Base-by-base conservation (phyloP, 176 grass and related monocot genomes). In the Sorghum bicolor region DNA sequence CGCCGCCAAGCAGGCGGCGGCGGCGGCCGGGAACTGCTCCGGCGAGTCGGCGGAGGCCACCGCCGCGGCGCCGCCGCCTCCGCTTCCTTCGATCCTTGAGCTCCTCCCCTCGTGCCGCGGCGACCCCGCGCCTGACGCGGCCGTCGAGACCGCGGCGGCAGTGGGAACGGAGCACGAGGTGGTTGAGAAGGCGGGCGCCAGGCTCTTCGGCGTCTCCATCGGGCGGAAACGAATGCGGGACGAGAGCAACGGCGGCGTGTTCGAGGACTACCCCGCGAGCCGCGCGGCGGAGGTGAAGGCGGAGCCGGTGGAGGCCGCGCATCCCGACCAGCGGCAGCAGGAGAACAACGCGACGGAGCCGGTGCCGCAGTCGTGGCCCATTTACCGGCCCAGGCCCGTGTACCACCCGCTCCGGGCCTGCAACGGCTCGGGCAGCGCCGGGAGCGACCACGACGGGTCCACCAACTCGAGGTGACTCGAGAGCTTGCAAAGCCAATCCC, bases 151-250 rank as follows among this genome's bases (percentile, higher is more conserved):
- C 40, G 72, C 63, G 12, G 67, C 77, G 12, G 67, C 77, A 22
- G 63, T 29, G 2, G 32, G 26, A 7, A 28, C 39, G 64, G 77
- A 52, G 10, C 30, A 30, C 45, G 81, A 64, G 5, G 85, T 79
- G 5, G 85, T 79, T 31, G 93, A 84, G 0, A 65, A 84, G 25
- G 78, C 74, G 32, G 55, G 84, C 69, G 77, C 94, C 7, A 83
- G 74, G 83, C 80, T 97, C 16, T 97, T 97, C 74, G 91, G 89
- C 39, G 92, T 97, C 82, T 90, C 91, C 24, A 93, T 94, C 32
- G 91, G 94, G 3, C 52, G 86, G 71, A 97, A 97, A 65, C 67
- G 94, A 47, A 57, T 64, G 80, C 84, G 84, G 0, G 84, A 76
- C 31, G 88, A 73, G 16, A 64, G 52, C 52, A 44, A 17, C 47